Base-by-base conservation (phyloP, 1,284 basidiomycete genomes). In the Cutaneotrichosporon dermatis region DNA sequence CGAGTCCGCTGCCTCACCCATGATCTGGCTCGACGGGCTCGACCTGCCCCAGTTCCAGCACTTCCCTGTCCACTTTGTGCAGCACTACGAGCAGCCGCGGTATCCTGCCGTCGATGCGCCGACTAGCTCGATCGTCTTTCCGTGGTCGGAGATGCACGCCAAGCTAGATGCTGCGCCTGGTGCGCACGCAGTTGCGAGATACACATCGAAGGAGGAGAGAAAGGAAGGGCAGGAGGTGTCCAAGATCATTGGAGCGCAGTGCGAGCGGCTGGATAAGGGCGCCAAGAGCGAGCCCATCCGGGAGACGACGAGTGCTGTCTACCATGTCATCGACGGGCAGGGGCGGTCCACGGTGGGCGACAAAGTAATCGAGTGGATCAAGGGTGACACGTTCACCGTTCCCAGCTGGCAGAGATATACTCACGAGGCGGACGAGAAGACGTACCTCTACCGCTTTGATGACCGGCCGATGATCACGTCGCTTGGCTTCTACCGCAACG, bases 21-120 rank as follows among this genome's bases (percentile, higher is more conserved):
- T 67, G 66, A 65, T 67, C 55, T 67, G 66, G 66, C 58, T 67
- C 13, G 66, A 67, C 51, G 66, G 66, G 35, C 57, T 67, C 44
- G 63, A 67, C 37, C 61, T 67, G 10, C 66, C 66, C 13, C 61
- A 63, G 48, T 65, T 59, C 46, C 63, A 65, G 45, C 61, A 65
- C 55, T 65, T 59, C 51, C 66, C 66, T 3, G 59, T 65, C 12
- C 63, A 67, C 48, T 67, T 67, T 48, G 66, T 54, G 1, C 63
- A 67, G 39, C 63, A 67, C 55, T 67, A 65, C 52, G 45, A 54
- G 11, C 41, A 57, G 34, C 61, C 66, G 4, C 60, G 66, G 2
- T 67, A 67, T 55, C 66, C 66, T 2, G 63, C 63, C 42, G 52
- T 59, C 41, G 65, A 64, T 36, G 57, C 65, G 10, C 49, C 53